These are phyloP conservation scores for Macrolepiota albuminosa DNA, from an alignment of 768 basidiomycete species.

Conservation along the genomic window DNA sequence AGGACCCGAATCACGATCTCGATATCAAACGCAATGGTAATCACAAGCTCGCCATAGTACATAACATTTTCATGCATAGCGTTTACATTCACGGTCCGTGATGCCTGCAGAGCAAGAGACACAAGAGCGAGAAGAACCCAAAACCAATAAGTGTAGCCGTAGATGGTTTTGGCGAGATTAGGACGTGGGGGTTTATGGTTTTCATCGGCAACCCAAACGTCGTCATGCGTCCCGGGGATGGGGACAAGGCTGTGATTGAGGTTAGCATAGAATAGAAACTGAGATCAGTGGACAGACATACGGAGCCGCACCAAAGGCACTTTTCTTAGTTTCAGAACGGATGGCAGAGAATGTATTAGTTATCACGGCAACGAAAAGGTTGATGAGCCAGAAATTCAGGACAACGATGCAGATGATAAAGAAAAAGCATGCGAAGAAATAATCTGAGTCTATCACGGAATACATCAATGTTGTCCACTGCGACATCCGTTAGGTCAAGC, in stretches of 20 bases:
- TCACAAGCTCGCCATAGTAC: slow-evolving; percentile 64
- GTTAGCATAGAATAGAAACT: not conserved
- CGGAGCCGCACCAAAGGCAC: slow-evolving; percentile 86
- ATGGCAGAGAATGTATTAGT: slow-evolving; percentile 91
- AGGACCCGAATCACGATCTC: slow-evolving; percentile 79
- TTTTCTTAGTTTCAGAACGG: slow-evolving; percentile 78
- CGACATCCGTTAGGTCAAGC: not conserved
- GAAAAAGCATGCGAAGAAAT: slow-evolving; percentile 81
- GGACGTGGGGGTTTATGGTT: slow-evolving; percentile 35
- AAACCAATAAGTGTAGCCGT: slow-evolving; percentile 57
- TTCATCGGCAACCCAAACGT: slow-evolving; percentile 51
- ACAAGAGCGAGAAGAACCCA: slow-evolving; percentile 76
- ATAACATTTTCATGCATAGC: slow-evolving; percentile 41
- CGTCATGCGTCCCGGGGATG: slow-evolving; percentile 55
- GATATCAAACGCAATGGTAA: slow-evolving; percentile 82
- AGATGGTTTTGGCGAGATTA: slow-evolving; percentile 51
- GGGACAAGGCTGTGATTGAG: slow-evolving; percentile 23
- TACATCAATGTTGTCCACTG: slow-evolving; percentile 88
- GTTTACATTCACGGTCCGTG: slow-evolving; percentile 49
- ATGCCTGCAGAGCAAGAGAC: slow-evolving; percentile 70
- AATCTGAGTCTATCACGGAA: slow-evolving; percentile 83
- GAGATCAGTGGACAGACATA: slow-evolving; percentile 28
- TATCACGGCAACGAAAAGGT: slow-evolving; percentile 93
- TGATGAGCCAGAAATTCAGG: slow-evolving; percentile 92
- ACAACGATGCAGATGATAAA: slow-evolving; percentile 82